A percentile compares a stretch with the other conserved stretches of the same genome.
Evolutionary conservation across 305 asterid species (phyloP).

Genomic region (Striga hermonthica): DNA sequence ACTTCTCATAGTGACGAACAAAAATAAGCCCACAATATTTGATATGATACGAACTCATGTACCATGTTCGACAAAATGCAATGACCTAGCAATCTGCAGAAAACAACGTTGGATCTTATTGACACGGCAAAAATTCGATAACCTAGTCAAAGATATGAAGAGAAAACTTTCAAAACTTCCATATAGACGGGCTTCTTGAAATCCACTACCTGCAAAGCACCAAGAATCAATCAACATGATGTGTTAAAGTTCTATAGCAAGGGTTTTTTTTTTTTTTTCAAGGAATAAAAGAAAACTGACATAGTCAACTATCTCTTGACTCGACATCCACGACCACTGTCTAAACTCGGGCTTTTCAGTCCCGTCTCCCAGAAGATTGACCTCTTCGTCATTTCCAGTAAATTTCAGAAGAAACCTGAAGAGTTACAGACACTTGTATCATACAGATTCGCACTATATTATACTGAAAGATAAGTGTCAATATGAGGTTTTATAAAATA

Average conservation of each 20-base stretch:
- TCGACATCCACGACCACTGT: slow-evolving; percentile 87
- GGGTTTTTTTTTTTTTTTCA: not conserved
- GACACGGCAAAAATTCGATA: not conserved
- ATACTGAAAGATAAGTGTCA: not conserved
- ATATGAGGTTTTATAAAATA: no score
- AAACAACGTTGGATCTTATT: no score
- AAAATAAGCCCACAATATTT: no score
- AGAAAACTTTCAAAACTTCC: slow-evolving; percentile 63
- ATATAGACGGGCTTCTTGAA: slow-evolving; percentile 86
- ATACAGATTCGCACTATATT: slow-evolving; percentile 9
- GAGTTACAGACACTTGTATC: slow-evolving; percentile 2
- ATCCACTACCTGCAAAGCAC: slow-evolving; percentile 67
- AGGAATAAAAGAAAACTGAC: slow-evolving; percentile 40
- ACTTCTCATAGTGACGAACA: no score
- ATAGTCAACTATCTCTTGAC: slow-evolving; percentile 59
- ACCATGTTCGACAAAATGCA: no score
- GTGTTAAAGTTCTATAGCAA: not conserved
- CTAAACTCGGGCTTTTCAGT: slow-evolving; percentile 91
- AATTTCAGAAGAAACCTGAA: slow-evolving; percentile 77
- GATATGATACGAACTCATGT: no score
- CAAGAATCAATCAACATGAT: not conserved
- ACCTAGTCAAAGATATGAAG: slow-evolving; percentile 55
- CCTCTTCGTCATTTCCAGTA: slow-evolving; percentile 78
- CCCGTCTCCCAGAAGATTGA: slow-evolving; percentile 92
- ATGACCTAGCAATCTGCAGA: no score